A percentile compares a stretch with the other conserved stretches of the same genome.
Conservation (phyloP, 345 rosid species). For the Clausena lansium region DNA sequence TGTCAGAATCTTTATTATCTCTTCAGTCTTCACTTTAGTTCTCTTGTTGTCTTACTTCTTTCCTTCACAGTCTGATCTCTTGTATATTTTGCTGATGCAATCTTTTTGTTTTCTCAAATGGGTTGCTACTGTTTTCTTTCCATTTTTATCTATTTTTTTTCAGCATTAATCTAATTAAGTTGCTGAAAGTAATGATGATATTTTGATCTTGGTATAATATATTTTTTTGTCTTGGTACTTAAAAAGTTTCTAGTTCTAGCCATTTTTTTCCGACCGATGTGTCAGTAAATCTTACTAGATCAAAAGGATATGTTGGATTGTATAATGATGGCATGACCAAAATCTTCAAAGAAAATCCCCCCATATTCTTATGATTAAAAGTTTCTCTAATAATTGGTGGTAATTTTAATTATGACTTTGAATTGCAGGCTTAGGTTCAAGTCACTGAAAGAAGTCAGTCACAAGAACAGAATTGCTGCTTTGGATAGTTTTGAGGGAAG, state of each 20-base stretch:
- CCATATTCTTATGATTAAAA: constrained; percentile 2
- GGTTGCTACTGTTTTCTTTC: background rate
- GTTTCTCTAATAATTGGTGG: constrained; percentile 12
- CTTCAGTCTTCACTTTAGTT: background rate
- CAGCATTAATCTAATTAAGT: background rate
- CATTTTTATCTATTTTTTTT: background rate
- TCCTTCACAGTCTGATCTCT: constrained; percentile 3
- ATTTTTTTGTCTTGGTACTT: background rate
- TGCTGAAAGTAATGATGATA: background rate
- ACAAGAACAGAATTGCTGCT: constrained; percentile 1
- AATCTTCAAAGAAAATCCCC: background rate
- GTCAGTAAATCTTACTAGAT: background rate
- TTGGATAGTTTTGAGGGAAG: constrained; percentile 17
- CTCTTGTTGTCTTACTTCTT: background rate
- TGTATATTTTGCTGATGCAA: background rate
- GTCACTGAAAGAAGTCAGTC: constrained; percentile 1
- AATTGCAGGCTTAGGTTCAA: constrained; percentile 35
- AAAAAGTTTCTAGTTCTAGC: background rate
- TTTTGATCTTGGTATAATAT: background rate
- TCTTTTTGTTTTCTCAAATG: background rate
- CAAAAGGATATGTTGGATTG: background rate
- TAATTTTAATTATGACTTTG: constrained; percentile 7
- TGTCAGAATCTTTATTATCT: constrained; percentile 9
- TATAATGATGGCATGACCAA: background rate
- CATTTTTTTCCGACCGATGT: background rate